Evolutionary conservation across 495 filamentous ascomycete species (phyloP).

Genomic region (Pseudomonodictys pantanalensis): DNA sequence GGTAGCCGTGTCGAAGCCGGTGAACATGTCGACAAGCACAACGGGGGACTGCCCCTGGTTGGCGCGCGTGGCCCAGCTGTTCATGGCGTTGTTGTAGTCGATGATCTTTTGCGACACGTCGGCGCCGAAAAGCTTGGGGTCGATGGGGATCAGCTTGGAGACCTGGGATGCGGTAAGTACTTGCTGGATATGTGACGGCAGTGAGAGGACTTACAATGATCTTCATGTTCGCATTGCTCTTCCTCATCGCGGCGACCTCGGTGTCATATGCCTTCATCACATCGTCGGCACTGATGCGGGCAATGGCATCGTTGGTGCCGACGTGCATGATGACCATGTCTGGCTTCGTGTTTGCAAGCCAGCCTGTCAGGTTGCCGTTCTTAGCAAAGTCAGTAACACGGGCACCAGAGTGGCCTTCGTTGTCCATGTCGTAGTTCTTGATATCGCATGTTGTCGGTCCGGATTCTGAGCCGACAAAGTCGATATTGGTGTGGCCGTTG

Average conservation of each 20-base stretch:
- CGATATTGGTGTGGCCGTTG: constrained; percentile 14
- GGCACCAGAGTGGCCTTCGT: constrained; percentile 27
- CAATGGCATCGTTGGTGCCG: constrained; percentile 26
- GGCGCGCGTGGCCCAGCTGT: constrained; percentile 14
- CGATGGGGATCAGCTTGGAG: constrained; percentile 16
- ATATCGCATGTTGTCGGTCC: constrained; percentile 13
- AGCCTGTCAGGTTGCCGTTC: constrained; percentile 12
- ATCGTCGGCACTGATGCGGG: not conserved
- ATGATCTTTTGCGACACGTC: constrained; percentile 3
- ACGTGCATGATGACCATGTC: constrained; percentile 28
- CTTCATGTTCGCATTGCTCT: constrained; percentile 11
- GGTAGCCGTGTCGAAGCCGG: constrained; percentile 12
- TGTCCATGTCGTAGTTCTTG: constrained; percentile 13
- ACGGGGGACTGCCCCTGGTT: constrained; percentile 3
- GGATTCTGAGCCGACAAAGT: constrained; percentile 26
- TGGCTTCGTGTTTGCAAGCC: constrained; percentile 8
- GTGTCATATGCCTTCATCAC: constrained; percentile 16
- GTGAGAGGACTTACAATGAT: constrained; percentile 16
- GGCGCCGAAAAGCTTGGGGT: not conserved
- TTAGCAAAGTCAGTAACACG: constrained; percentile 10
- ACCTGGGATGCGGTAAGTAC: constrained; percentile 10
- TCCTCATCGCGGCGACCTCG: constrained; percentile 22
- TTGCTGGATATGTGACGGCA: not conserved
- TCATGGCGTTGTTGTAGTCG: constrained; percentile 13
- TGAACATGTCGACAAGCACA: constrained; percentile 18